Evolutionary conservation across 2,329 filamentous ascomycete species (phyloP).

Genomic region (Cordyceps militaris): DNA sequence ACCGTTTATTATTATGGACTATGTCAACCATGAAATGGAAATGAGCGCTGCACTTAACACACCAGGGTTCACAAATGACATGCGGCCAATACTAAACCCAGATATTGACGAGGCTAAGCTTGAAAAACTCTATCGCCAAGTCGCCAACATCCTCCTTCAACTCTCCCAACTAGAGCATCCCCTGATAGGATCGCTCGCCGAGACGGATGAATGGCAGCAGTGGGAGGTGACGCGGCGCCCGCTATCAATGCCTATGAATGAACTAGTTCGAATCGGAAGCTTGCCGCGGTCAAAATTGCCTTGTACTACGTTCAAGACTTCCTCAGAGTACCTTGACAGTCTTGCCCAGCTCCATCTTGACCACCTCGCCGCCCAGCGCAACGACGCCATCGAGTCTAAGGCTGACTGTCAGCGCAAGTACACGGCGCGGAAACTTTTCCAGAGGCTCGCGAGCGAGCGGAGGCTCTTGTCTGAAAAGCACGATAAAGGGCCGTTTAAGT

Average conservation of each 20-base stretch:
- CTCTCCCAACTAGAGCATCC: background rate
- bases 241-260: background rate
- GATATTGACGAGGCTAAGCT: slow-evolving; percentile 11
- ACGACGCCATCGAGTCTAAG: background rate
- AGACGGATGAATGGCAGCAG: background rate
- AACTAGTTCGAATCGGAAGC: background rate
- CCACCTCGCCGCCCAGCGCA: background rate
- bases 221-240: background rate
- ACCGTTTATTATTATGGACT: slow-evolving; percentile 16
- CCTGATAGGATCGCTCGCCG: background rate
- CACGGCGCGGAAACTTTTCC: background rate
- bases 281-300: background rate
- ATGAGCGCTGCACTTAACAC: slow-evolving; percentile 12
- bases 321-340: background rate
- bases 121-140: slow-evolving; percentile 10
- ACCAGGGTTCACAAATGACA: background rate
- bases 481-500: background rate
- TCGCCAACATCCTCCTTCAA: slow-evolving; percentile 5
- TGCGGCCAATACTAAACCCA: slow-evolving; percentile 1
- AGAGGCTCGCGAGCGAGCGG: background rate
- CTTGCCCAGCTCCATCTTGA: background rate
- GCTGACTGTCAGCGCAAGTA: background rate
- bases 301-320: background rate
- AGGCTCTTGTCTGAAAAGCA: background rate
- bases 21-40: slow-evolving; percentile 2